Base-by-base conservation (phyloP, 2,329 filamentous ascomycete species). In the Huntiella savannae region DNA sequence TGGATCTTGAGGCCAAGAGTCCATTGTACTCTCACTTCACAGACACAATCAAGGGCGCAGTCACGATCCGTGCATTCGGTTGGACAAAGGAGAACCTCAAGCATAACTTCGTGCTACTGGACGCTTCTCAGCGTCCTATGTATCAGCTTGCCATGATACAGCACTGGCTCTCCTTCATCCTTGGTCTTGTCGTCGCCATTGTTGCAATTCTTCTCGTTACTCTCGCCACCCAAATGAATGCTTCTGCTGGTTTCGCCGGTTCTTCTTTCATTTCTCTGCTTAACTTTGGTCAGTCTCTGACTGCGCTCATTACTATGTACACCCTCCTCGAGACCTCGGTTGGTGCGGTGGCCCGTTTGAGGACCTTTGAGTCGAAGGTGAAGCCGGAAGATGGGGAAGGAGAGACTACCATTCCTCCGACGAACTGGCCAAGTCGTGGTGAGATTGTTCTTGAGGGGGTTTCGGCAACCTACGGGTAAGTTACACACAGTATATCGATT, bases 1-100 rank as follows among this genome's bases (percentile, higher is more conserved):
- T 79, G 8, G 75, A 79, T 40, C 63, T 79, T 1, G 75, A 79
- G 55, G 66, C 70, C 1, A 77, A 78, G 52, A 68, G 68, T 1
- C 73, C 73, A 0, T 58, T 77, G 0, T 75, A 71, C 51, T 58
- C 63, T 0, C 63, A 75, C 49, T 77, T 76, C 52, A 61, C 68
- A 16, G 72, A 76, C 51, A 70, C 67, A 2, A 63, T 75, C 37
- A 65, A 65, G 33, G 74, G 74, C 0, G 55, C 76, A 0, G 60
- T 63, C 0, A 77, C 73, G 0, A 62, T 77, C 19, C 64, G 74
- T 12, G 71, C 73, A 2, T 74, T 74, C 50, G 67, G 67, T 1
- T 76, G 71, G 71, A 59, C 66, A n/a, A 51, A 57, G 1, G 54
- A 58, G 2, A 61, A 66, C 48, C 58, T 67, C 11, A 53, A 61